Evolutionary conservation across 208 protist genomes (phyloP), one percentile per base, ranked within the genome.

Genomic region (Trypanosoma rangeli): DNA sequence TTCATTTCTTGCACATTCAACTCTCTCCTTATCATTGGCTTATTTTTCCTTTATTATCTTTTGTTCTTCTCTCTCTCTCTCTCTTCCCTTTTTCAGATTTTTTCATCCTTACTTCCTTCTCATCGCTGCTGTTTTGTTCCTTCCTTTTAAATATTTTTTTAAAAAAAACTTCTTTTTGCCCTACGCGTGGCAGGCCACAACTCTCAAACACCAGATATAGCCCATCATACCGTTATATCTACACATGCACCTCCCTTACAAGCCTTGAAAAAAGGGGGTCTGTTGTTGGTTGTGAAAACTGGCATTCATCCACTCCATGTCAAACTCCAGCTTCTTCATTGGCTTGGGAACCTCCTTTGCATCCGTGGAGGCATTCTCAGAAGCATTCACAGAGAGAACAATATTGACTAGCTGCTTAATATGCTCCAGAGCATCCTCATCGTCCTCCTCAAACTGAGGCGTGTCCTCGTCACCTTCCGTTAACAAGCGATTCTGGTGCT

Each of bases 391-490:
- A 12, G 57, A 66, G 31, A 70, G 46, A 58, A 74, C 57, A 63
- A 71, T 58, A 60, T 65, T 70, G 49, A 73, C 60, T 16, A 67
- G 37, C 13, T 62, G 49, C 28, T 56, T 74, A 31, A 75, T 60
- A 31, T 64, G 63, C 59, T 80, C 70, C n/a, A 67, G 22, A 5
- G 44, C 60, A 58, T 70, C 68, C 54, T 84, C 80, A 31, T 82
- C 80, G 56, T 87, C 83, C 24, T 74, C 77, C 56, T 60, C 73
- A 55, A 75, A 75, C 29, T 80, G 63, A 52, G 44, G 67, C 33
- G 54, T 37, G 10, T 64, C 58, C 26, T 59, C 58, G 48, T 73
- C 68, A 5, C 58, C 58, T 33, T 65, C 58, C n/a, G 31, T 20
- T 13, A 73, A 29, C 22, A 66, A 31, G 18, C 48, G 46, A 22